Evolutionary conservation across 306 rosid genomes (phyloP).

Genomic region (Acacia crassicarpa): DNA sequence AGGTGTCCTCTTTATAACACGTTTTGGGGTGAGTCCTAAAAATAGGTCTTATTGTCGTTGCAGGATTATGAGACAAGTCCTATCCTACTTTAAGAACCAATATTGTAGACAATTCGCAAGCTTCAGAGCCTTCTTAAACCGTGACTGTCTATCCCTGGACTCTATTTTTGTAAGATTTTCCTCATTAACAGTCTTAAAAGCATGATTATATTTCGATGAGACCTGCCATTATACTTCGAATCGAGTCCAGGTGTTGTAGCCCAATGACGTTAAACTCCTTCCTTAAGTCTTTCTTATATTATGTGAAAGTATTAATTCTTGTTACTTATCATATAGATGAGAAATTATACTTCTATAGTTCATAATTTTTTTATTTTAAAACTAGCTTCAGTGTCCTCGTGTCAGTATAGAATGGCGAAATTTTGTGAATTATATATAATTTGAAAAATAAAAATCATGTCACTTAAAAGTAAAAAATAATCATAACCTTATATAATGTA

Average conservation of each 20-base stretch:
- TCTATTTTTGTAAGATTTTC: too few species aligned
- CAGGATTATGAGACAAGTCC: background rate
- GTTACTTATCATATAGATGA: background rate
- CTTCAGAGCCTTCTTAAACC: too few species aligned
- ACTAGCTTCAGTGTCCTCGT: background rate
- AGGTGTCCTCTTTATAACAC: background rate
- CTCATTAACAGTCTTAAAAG: too few species aligned
- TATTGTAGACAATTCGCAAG: background rate
- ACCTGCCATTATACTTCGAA: too few species aligned
- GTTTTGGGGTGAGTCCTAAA: background rate
- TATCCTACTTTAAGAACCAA: background rate
- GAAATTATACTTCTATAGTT: background rate
- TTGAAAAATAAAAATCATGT: background rate
- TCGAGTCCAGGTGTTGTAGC: too few species aligned
- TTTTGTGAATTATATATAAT: too few species aligned
- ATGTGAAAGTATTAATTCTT: too few species aligned
- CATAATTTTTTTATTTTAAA: background rate
- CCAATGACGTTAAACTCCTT: too few species aligned
- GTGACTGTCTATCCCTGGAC: too few species aligned
- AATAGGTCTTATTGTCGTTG: background rate
- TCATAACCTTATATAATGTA: background rate
- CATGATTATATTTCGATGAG: too few species aligned
- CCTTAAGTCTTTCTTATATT: too few species aligned
- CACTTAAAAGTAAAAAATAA: background rate
- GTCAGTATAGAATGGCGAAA: background rate